Base-by-base conservation (phyloP, 2,329 filamentous ascomycete genomes). In the Stemphylium beticola region DNA sequence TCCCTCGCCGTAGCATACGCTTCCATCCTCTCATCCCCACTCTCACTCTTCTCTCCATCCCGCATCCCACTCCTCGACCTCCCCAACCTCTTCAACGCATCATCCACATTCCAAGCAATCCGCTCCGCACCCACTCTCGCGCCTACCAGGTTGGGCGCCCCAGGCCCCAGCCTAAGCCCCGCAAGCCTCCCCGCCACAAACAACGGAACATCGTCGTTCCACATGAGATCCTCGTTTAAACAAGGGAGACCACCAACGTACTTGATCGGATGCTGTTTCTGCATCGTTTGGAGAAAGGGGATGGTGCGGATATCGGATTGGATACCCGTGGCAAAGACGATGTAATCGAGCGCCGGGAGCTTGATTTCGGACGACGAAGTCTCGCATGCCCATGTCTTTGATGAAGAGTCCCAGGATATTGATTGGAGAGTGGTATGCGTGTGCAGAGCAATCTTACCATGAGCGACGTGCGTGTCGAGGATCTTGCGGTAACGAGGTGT, bases 321-420 rank as follows among this genome's bases (percentile, higher is more conserved):
- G 34, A 90, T 83, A 0, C 90, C 90, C 0, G 90, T 93, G 12
- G 90, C 89, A 65, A 89, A 91, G 74, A 90, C 89, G 58, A 92
- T 85, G 73, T 88, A 89, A 70, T 92, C 83, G 12, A 87, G 77
- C 2, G 62, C 44, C 10, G 80, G 78, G 1, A 89, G 69, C 3
- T 74, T 67, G 0, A 85, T 78, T 3, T 82, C 76, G 0, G 85
- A 85, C 3, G 40, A 45, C 12, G 47, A 32, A 5, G 46, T 55
- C 2, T 65, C 20, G 6, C 55, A 54, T 2, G 41, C 53, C 68
- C 66, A 74, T 4, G 44, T 85, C 34, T 77, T 77, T 1, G 71
- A 74, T 0, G 60, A 58, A 0, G 76, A 55, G 41, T 86, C 78
- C 70, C 86, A 88, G 2, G 64, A 62, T 4, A 83, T 82, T 2